Evolutionary conservation across 345 rosid genomes (phyloP).

Genomic region (Dipteronia sinensis): DNA sequence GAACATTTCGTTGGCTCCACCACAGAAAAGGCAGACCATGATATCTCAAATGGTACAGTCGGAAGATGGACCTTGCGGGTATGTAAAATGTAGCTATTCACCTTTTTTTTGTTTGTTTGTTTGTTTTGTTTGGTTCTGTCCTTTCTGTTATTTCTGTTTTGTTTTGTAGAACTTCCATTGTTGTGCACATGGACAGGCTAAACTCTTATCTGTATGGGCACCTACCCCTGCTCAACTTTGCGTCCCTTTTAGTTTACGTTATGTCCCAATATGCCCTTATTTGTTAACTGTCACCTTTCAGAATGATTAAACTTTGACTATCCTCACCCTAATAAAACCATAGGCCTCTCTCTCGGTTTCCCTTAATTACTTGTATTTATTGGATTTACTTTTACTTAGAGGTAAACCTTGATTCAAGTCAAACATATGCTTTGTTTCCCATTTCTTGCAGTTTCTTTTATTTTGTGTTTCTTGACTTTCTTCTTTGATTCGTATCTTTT

Average conservation of each 20-base stretch:
- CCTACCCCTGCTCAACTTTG: background rate
- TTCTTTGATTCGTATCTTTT: background rate
- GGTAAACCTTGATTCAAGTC: background rate
- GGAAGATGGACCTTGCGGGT: constrained; percentile 73
- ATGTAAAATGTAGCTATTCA: constrained; percentile 23
- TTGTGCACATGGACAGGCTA: background rate
- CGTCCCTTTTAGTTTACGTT: background rate
- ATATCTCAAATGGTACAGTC: constrained; percentile 54
- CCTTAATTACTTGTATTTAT: background rate
- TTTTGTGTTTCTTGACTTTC: background rate
- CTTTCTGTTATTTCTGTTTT: background rate
- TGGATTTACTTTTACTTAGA: background rate
- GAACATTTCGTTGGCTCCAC: constrained; percentile 47
- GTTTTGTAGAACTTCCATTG: background rate
- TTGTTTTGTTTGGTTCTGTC: too few species aligned
- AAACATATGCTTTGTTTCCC: background rate
- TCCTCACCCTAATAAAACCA: too few species aligned
- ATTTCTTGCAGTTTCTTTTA: background rate
- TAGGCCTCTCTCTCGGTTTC: background rate
- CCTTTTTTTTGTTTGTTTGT: too few species aligned
- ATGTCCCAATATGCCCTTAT: background rate
- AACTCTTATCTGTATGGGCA: too few species aligned
- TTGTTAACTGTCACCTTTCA: background rate
- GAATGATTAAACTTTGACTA: too few species aligned
- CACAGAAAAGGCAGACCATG: constrained; percentile 41